Conservation (phyloP, 1,284 basidiomycete species). For the Sporisorium reilianum region DNA sequence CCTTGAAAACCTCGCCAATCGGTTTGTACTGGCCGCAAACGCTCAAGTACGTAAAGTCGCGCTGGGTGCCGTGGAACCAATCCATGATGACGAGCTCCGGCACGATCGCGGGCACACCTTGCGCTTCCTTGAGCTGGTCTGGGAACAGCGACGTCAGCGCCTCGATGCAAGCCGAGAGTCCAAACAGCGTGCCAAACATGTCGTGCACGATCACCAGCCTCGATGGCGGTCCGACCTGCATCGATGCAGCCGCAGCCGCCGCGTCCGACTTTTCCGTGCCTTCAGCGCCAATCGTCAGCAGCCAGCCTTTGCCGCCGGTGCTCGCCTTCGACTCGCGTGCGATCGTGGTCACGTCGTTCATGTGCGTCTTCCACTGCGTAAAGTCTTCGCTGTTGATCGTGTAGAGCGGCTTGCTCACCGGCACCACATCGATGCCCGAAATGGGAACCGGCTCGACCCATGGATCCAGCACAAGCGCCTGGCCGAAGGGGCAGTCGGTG, state of each 20-base stretch:
- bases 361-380: constrained; percentile 57
- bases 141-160: constrained; percentile 47
- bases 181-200: constrained; percentile 63
- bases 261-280: constrained; percentile 32
- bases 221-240: constrained; percentile 16
- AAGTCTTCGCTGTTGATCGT: constrained; percentile 64
- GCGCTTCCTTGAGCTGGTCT: constrained; percentile 37
- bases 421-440: constrained; percentile 18
- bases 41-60: constrained; percentile 58
- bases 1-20: constrained; percentile 56
- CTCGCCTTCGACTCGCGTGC: constrained; percentile 30
- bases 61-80: constrained; percentile 62
- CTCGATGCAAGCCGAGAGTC: constrained; percentile 45
- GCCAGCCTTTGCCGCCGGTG: constrained; percentile 47
- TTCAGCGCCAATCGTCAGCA: constrained; percentile 53
- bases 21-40: constrained; percentile 55
- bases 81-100: constrained; percentile 62
- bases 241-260: constrained; percentile 1
- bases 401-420: constrained; percentile 55
- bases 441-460: constrained; percentile 56
- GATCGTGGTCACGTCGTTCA: constrained; percentile 47
- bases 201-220: constrained; percentile 60
- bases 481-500: constrained; percentile 40
- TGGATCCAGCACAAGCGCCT: constrained; percentile 53
- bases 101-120: constrained; percentile 38